Conservation (phyloP, 768 basidiomycete genomes). For the Omphalotus guepiniiformis region DNA sequence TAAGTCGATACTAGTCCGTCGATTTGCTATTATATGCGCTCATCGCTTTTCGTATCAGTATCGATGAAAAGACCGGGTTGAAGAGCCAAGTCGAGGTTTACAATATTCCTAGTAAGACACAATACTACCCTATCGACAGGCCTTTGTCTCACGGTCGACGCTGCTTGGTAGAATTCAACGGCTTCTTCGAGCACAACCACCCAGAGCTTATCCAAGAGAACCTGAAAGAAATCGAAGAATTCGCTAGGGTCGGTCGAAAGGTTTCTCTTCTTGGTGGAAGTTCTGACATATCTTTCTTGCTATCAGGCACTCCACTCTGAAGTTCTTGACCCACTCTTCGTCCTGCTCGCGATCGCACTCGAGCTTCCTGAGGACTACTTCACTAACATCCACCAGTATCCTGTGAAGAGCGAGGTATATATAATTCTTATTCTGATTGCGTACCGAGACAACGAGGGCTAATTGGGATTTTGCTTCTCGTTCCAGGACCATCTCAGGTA, state of each 20-base stretch:
- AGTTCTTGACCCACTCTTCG: constrained; percentile 43
- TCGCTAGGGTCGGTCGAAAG: constrained; percentile 27
- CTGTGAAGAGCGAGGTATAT: constrained; percentile 37
- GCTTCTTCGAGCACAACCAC: constrained; percentile 34
- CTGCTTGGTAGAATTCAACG: constrained; percentile 35
- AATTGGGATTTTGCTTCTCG: too few species aligned
- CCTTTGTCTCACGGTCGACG: background rate
- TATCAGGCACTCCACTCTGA: constrained; percentile 36
- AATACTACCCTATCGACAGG: background rate
- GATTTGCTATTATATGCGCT: background rate
- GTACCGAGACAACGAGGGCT: background rate
- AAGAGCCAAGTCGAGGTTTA: constrained; percentile 43
- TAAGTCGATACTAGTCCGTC: constrained; percentile 13
- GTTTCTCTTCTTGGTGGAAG: background rate
- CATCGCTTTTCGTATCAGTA: constrained; percentile 14
- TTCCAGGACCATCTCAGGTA: constrained; percentile 41
- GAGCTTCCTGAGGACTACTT: constrained; percentile 50
- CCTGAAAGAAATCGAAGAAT: constrained; percentile 40
- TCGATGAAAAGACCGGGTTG: constrained; percentile 32
- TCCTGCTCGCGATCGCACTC: constrained; percentile 45
- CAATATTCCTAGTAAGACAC: constrained; percentile 42
- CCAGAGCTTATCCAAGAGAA: constrained; percentile 34
- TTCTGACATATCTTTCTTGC: too few species aligned
- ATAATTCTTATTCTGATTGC: background rate
- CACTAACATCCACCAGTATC: constrained; percentile 40